Evolutionary conservation across 176 grass and related monocot genomes (phyloP).

Genomic region (Carex littledalei): DNA sequence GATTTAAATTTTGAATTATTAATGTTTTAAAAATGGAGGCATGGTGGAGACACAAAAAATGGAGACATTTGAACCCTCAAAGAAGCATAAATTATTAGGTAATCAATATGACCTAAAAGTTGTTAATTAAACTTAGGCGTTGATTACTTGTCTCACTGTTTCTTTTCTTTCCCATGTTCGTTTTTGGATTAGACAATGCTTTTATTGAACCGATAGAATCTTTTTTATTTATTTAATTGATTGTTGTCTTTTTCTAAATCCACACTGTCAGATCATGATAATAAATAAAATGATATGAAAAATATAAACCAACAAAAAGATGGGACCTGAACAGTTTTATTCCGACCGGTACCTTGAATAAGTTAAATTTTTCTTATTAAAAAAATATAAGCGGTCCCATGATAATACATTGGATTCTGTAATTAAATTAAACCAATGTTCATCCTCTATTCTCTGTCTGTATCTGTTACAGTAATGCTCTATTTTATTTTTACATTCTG

Average conservation of each 20-base stretch:
- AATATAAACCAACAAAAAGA: background rate
- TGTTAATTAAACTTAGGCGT: background rate
- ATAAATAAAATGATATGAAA: background rate
- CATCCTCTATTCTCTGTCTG: background rate
- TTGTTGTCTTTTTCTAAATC: background rate
- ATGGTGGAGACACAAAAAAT: no score
- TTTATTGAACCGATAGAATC: background rate
- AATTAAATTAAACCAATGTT: background rate
- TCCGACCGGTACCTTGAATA: background rate
- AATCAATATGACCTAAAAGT: background rate
- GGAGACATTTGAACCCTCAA: no score
- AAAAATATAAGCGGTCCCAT: background rate
- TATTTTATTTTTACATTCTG: background rate
- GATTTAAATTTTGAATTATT: no score
- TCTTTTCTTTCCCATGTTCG: no score
- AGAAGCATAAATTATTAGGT: background rate
- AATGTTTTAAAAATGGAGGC: no score
- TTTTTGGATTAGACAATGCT: background rate
- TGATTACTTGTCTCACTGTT: background rate
- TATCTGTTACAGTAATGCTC: background rate
- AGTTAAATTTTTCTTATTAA: background rate
- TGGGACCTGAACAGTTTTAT: background rate
- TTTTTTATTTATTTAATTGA: background rate
- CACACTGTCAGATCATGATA: background rate
- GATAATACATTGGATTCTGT: background rate